Percentiles rank a stretch among this genome's conserved stretches.
Evolutionary conservation across 257 asterid species (phyloP).

Genomic region (Gynochthodes officinalis): DNA sequence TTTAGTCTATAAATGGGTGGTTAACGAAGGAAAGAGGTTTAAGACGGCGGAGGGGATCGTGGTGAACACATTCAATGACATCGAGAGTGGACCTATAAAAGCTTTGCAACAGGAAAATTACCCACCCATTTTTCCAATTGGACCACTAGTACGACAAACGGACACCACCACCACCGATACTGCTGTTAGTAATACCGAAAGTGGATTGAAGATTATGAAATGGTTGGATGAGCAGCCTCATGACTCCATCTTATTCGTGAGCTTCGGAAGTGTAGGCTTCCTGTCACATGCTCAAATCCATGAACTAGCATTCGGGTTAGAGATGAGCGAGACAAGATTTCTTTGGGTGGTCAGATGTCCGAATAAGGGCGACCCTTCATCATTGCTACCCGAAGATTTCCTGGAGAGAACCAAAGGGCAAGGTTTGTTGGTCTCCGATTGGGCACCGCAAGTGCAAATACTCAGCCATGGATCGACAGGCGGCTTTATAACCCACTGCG

Average conservation of each 20-base stretch:
- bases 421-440: slow-evolving; percentile 18
- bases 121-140: slow-evolving; percentile 1
- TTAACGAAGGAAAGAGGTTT: not conserved
- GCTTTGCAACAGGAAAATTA: not conserved
- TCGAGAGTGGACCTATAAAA: slow-evolving; percentile 1
- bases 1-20: not conserved
- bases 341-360: slow-evolving; percentile 59
- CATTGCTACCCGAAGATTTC: slow-evolving; percentile 26
- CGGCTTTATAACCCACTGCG: slow-evolving; percentile 29
- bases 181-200: too few species aligned
- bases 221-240: slow-evolving; percentile 3
- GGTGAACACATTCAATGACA: not conserved
- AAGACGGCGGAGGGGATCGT: slow-evolving; percentile 2
- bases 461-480: slow-evolving; percentile 19
- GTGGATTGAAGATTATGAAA: not conserved
- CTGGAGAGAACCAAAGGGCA: slow-evolving; percentile 12
- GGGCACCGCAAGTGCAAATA: slow-evolving; percentile 31
- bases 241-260: slow-evolving; percentile 2
- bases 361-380: slow-evolving; percentile 1
- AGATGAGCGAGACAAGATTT: slow-evolving; percentile 53
- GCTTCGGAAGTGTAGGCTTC: not conserved
- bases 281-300: not conserved
- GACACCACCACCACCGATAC: not conserved
- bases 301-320: slow-evolving; percentile 48
- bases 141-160: not conserved